Evolutionary conservation across 257 asterid species (phyloP).

Genomic region (Oldenlandia corymbosa): DNA sequence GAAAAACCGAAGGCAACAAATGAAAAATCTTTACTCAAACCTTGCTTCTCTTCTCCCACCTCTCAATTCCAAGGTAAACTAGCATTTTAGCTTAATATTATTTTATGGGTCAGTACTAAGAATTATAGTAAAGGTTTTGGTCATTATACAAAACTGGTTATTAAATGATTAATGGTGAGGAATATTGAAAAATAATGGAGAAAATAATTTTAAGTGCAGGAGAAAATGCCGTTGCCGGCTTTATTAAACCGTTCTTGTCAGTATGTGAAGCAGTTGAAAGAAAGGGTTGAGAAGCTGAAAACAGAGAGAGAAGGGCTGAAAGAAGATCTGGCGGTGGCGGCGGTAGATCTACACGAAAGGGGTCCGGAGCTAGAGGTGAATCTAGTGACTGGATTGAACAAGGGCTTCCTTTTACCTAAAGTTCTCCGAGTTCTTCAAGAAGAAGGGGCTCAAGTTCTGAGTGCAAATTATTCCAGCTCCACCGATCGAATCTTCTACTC

Average conservation of each 20-base stretch:
- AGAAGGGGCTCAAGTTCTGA: constrained; percentile 14
- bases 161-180: too few species aligned
- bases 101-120: too few species aligned
- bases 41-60: constrained; percentile 7
- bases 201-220: background rate
- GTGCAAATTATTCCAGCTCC: background rate
- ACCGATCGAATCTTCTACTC: constrained; percentile 2
- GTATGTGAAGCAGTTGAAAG: constrained; percentile 3
- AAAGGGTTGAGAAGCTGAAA: constrained; percentile 13
- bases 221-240: background rate
- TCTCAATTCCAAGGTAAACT: constrained; percentile 23
- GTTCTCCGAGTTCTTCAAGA: constrained; percentile 13
- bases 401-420: constrained; percentile 4
- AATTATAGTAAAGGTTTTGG: too few species aligned
- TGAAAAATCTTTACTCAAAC: background rate
- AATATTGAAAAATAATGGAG: too few species aligned
- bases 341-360: constrained; percentile 3
- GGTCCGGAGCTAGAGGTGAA: constrained; percentile 17
- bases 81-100: too few species aligned
- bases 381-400: constrained; percentile 3
- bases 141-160: too few species aligned
- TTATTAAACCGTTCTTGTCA: constrained; percentile 5
- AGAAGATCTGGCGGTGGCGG: background rate
- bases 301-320: background rate
- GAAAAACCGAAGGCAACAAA: constrained; percentile 5